Evolutionary conservation across 2,329 filamentous ascomycete genomes (phyloP), one percentile per base, ranked within the genome.

Genomic region (Diaporthe sp.): DNA sequence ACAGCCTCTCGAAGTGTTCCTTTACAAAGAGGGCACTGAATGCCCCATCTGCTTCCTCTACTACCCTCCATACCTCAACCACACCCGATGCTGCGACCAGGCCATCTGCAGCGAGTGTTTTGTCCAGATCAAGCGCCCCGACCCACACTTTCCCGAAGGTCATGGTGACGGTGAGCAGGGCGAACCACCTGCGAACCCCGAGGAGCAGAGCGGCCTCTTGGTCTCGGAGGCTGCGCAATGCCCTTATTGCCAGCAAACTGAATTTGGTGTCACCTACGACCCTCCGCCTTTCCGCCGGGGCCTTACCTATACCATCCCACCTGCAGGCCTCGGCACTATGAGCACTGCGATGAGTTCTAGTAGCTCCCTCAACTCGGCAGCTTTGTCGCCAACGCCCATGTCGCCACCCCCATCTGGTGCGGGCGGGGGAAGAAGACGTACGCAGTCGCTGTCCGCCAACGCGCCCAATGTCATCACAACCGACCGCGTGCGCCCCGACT

Each of bases 61-160:
- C 79, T 99, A 98, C 78, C 97, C 97, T 0, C 95, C 95, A 4
- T 97, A 97, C 81, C 88, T 99, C 39, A 99, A 99, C 84, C 93
- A 92, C 77, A 99, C 97, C 0, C 89, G 97, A 77, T 99, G 97
- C 82, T 99, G 97, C 83, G 95, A 98, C 79, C 97, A 99, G 82
- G 89, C 94, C 8, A 98, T 99, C 76, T 99, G 97, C 84, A 98
- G 96, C 55, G 97, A 99, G 85, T 99, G 97, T 83, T 99, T 99
- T 80, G 97, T 99, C 5, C 97, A 99, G 83, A 99, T 99, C 82
- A 98, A 98, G 82, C 91, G 97, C 55, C 92, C 95, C 5, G 96
- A 99, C 77, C 96, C 95, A 13, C 94, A 98, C 82, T 91, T 95
- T 51, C 94, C 95, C 1, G 94, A 98, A 81, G 94, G 97, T 80